These are phyloP conservation scores for Mycena floridula DNA, from an alignment of 768 basidiomycete species.

Conservation along the genomic window DNA sequence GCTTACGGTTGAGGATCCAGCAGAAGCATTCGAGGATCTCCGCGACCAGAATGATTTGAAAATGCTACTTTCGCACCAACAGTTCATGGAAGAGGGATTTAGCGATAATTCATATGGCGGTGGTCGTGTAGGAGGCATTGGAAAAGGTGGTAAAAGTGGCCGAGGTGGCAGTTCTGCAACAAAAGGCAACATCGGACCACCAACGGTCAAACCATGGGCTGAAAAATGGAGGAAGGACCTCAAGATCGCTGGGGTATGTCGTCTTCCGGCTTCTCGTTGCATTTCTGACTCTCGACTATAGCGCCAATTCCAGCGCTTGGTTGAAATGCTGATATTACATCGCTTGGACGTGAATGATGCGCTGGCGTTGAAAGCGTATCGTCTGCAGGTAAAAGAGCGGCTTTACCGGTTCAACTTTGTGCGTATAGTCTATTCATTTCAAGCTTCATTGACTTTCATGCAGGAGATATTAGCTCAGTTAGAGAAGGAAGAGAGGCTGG, in stretches of 20 bases:
- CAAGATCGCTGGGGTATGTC: slow-evolving; percentile 82
- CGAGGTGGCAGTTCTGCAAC: slow-evolving; percentile 18
- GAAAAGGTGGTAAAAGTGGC: slow-evolving; percentile 35
- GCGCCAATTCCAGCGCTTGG: slow-evolving; percentile 90
- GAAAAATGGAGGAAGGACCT: slow-evolving; percentile 77
- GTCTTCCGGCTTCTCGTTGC: neutral
- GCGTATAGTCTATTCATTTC: slow-evolving; percentile 22
- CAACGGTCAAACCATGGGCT: slow-evolving; percentile 68
- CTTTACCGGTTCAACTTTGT: slow-evolving; percentile 95
- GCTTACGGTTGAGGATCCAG: slow-evolving; percentile 95
- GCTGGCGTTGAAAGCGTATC: slow-evolving; percentile 54
- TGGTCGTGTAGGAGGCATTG: slow-evolving; percentile 40
- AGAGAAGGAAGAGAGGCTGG: slow-evolving; percentile 79
- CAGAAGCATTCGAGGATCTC: slow-evolving; percentile 95
- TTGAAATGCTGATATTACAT: slow-evolving; percentile 85
- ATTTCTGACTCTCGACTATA: slow-evolving; percentile 22
- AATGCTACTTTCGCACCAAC: slow-evolving; percentile 59
- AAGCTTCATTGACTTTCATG: neutral
- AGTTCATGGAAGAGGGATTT: slow-evolving; percentile 70
- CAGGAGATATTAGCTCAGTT: slow-evolving; percentile 87
- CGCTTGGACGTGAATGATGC: slow-evolving; percentile 60
- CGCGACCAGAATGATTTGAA: slow-evolving; percentile 87
- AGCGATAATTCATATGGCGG: slow-evolving; percentile 46
- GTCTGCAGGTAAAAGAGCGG: slow-evolving; percentile 92
- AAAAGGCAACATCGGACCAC: slow-evolving; percentile 70